Conservation (phyloP, 805 yeast genomes). For the Suhomyces prunicola region DNA sequence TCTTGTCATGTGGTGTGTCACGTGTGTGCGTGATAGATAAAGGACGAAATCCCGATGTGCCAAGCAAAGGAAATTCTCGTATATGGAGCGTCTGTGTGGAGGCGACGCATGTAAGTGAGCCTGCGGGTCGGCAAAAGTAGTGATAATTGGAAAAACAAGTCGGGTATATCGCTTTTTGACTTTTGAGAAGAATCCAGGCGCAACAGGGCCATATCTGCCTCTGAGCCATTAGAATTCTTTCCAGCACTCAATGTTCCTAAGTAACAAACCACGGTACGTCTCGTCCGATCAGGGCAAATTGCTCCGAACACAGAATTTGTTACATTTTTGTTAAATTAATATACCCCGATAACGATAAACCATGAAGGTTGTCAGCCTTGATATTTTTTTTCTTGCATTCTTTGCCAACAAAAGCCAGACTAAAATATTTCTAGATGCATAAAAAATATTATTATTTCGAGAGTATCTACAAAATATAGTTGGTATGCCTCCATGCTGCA, state of each 20-base stretch:
- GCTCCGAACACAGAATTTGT: not conserved
- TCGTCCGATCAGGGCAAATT: too few species aligned
- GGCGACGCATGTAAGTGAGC: not conserved
- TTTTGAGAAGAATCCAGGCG: too few species aligned
- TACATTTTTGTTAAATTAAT: too few species aligned
- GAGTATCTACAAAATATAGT: not conserved
- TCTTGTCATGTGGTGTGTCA: not conserved
- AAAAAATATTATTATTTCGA: not conserved
- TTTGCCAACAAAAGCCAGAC: not conserved
- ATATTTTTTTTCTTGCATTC: not conserved
- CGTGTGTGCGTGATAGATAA: not conserved
- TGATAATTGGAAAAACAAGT: not conserved
- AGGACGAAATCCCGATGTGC: not conserved
- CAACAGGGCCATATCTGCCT: too few species aligned
- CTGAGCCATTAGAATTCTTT: too few species aligned
- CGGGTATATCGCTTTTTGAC: not conserved
- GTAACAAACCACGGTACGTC: too few species aligned
- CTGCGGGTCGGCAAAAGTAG: not conserved
- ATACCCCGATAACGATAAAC: not conserved
- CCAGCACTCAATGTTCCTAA: too few species aligned
- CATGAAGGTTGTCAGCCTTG: not conserved
- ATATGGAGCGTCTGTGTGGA: too few species aligned
- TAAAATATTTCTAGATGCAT: not conserved
- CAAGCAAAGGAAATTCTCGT: not conserved
- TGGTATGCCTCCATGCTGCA: not conserved